Percentiles rank a stretch among this genome's conserved stretches.
Conservation (phyloP, 495 filamentous ascomycete species). For the Articulospora tetracladia region DNA sequence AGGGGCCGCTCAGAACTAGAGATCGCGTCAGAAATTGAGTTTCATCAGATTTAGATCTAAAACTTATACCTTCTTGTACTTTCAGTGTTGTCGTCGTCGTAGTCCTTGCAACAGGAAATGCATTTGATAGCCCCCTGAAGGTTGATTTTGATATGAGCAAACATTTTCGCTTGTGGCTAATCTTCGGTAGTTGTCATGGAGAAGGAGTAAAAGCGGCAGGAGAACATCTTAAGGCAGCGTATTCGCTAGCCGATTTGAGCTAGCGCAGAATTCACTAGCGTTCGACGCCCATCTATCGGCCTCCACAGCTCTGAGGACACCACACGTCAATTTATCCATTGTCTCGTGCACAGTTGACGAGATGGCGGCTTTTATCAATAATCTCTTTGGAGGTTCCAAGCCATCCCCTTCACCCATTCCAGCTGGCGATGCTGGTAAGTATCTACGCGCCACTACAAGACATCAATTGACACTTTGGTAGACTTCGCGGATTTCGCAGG, state of each 20-base stretch:
- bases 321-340: conserved; percentile 9
- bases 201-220: neutral
- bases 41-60: neutral
- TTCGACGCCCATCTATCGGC: neutral
- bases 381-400: conserved; percentile 62
- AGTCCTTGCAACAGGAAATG: neutral
- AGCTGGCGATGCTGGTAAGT: conserved; percentile 58
- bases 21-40: neutral
- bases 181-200: neutral
- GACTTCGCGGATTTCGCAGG: conserved; percentile 79
- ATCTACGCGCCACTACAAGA: neutral
- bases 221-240: neutral
- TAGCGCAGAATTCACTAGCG: neutral
- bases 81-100: neutral
- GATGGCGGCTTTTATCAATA: conserved; percentile 69
- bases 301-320: neutral
- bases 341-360: conserved; percentile 19
- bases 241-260: neutral
- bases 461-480: conserved; percentile 27
- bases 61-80: neutral
- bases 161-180: neutral
- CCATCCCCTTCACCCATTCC: conserved; percentile 43
- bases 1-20: neutral
- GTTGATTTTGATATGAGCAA: neutral
- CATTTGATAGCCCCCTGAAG: neutral